A percentile compares a stretch with the other conserved stretches of the same genome.
Evolutionary conservation across 179 eudicot species (phyloP).

Genomic region (Pouteria campechiana): DNA sequence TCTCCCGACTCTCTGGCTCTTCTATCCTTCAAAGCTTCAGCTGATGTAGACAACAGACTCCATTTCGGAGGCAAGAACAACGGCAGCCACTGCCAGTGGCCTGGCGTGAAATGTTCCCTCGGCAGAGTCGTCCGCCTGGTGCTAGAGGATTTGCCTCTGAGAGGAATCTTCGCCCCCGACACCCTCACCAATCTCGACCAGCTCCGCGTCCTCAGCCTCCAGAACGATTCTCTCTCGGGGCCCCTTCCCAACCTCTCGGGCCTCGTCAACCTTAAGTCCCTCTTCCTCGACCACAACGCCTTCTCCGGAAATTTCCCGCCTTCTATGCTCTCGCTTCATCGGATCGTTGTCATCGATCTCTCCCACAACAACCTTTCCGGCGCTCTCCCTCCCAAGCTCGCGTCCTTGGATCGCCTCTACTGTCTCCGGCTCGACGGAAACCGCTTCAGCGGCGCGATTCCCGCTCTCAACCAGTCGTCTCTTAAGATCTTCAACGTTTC

Average conservation of each 20-base stretch:
- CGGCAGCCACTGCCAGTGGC: slow-evolving; percentile 68
- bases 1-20: slow-evolving; percentile 62
- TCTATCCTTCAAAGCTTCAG: slow-evolving; percentile 48
- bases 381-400: slow-evolving; percentile 28
- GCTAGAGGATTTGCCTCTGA: slow-evolving; percentile 26
- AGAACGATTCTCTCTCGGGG: slow-evolving; percentile 56
- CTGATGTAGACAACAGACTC: slow-evolving; percentile 55
- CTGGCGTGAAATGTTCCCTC: slow-evolving; percentile 62
- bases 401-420: slow-evolving; percentile 30
- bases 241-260: slow-evolving; percentile 41
- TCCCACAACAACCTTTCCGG: slow-evolving; percentile 57
- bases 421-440: slow-evolving; percentile 50
- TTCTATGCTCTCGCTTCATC: slow-evolving; percentile 30
- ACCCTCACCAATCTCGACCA: slow-evolving; percentile 46
- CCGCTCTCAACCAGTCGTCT: slow-evolving; percentile 49
- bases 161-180: slow-evolving; percentile 40
- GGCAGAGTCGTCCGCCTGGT: slow-evolving; percentile 44
- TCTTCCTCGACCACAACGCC: slow-evolving; percentile 35
- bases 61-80: slow-evolving; percentile 45
- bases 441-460: slow-evolving; percentile 43
- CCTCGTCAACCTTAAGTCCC: slow-evolving; percentile 17
- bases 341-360: slow-evolving; percentile 42
- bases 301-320: slow-evolving; percentile 48
- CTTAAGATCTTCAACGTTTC: slow-evolving; percentile 41
- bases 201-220: slow-evolving; percentile 62